Conservation (phyloP, 208 protist genomes). For the Porcisia hertigi region DNA sequence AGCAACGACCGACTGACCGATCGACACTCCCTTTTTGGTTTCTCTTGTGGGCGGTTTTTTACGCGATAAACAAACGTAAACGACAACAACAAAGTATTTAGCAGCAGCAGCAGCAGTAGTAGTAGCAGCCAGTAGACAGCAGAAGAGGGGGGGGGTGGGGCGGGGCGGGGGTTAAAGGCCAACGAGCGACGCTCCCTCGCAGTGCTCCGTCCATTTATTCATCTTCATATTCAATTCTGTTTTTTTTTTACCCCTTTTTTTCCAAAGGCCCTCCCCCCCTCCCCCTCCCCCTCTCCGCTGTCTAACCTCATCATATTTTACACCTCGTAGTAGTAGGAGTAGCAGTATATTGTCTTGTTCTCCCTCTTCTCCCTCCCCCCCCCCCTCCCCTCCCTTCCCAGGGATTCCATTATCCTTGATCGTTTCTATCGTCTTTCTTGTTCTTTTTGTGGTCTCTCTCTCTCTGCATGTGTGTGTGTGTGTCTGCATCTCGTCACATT, state of each 20-base stretch:
- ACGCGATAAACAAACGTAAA: not conserved
- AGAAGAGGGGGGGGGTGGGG: too few relatives aligned
- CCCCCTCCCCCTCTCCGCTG: not conserved
- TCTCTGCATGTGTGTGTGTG: not conserved
- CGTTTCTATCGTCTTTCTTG: too few relatives aligned
- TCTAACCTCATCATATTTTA: too few relatives aligned
- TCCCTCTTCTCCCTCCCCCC: not conserved
- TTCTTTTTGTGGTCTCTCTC: too few relatives aligned
- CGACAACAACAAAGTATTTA: not conserved
- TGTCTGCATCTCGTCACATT: not conserved
- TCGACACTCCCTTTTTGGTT: too few relatives aligned
- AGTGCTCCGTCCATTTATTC: too few relatives aligned
- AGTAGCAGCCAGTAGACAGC: not conserved
- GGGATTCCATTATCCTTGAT: not conserved
- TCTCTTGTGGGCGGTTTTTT: not conserved
- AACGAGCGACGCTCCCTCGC: not conserved
- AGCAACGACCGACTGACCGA: not conserved
- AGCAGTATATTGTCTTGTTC: not conserved
- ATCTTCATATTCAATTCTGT: too few relatives aligned
- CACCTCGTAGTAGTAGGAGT: not conserved
- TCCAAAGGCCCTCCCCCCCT: not conserved
- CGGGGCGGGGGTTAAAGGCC: too few relatives aligned
- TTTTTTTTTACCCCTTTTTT: too few relatives aligned
- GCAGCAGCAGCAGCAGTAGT: not conserved
- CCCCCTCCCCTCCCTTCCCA: too few relatives aligned